Conservation (phyloP, 192 early-diverging fungal species). For the Obelidium mucronatum region DNA sequence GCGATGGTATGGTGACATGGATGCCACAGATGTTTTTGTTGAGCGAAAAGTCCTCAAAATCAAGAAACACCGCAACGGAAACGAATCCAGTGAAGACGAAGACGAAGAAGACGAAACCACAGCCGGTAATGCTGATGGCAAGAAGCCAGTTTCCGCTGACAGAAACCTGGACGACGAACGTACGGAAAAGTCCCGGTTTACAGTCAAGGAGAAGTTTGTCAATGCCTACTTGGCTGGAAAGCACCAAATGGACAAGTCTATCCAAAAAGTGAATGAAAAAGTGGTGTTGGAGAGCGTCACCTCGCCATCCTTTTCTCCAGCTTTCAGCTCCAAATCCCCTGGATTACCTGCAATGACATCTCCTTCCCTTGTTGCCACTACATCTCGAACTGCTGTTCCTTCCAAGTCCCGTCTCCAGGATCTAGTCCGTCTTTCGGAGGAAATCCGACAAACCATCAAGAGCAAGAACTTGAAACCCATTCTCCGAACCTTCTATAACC, state of each 20-base stretch:
- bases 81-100: conserved; percentile 1
- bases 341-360: background rate
- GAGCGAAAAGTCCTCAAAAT: conserved; percentile 79
- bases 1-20: conserved; percentile 95
- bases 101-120: conserved; percentile 8
- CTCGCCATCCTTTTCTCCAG: conserved; percentile 3
- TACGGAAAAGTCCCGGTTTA: conserved; percentile 90
- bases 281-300: conserved; percentile 27
- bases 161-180: conserved; percentile 16
- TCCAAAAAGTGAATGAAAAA: conserved; percentile 65
- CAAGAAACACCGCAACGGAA: background rate
- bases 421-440: conserved; percentile 72
- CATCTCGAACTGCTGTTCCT: conserved; percentile 29
- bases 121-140: background rate
- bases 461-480: conserved; percentile 74
- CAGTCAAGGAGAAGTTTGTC: conserved; percentile 93
- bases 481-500: conserved; percentile 93
- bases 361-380: conserved; percentile 22
- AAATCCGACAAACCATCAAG: conserved; percentile 73
- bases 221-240: conserved; percentile 84
- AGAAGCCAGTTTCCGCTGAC: too few relatives aligned
- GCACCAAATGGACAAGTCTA: conserved; percentile 74
- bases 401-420: conserved; percentile 53
- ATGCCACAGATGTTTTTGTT: conserved; percentile 84
- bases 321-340: background rate